Percentiles rank a stretch among this genome's conserved stretches.
Conservation (phyloP, 768 basidiomycete species). For the Kwoniella heveanensis region DNA sequence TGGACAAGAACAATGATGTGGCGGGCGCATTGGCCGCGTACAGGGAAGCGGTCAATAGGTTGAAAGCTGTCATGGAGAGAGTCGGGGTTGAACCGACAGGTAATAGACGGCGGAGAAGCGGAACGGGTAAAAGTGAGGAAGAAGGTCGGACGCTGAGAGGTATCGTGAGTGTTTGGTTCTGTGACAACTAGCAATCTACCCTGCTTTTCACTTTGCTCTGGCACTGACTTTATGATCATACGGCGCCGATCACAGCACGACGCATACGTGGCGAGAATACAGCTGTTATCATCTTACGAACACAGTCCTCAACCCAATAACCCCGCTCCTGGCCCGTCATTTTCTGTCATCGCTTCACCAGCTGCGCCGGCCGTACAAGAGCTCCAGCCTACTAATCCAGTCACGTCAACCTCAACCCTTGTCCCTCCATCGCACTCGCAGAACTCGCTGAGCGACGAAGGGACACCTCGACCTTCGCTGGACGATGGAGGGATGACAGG, state of each 20-base stretch:
- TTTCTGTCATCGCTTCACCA: not conserved
- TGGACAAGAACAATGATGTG: constrained; percentile 54
- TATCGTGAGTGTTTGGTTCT: constrained; percentile 45
- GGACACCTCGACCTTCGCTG: constrained; percentile 39
- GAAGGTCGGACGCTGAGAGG: constrained; percentile 53
- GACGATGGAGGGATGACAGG: constrained; percentile 33
- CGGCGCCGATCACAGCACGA: constrained; percentile 41
- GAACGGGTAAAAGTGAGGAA: constrained; percentile 40
- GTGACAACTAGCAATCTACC: no score
- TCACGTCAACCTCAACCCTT: constrained; percentile 28
- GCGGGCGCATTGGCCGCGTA: constrained; percentile 48
- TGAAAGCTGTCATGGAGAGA: constrained; percentile 53
- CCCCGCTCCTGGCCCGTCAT: constrained; percentile 3
- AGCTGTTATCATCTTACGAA: constrained; percentile 43
- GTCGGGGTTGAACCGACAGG: constrained; percentile 46
- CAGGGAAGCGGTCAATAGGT: constrained; percentile 47
- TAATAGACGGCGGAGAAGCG: constrained; percentile 21
- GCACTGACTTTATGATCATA: not conserved
- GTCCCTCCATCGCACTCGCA: constrained; percentile 15
- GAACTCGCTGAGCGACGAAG: constrained; percentile 14
- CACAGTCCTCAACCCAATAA: constrained; percentile 1
- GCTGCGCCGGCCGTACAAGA: not conserved
- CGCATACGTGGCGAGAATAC: constrained; percentile 54
- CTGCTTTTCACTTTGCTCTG: no score
- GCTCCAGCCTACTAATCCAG: not conserved